Percentiles rank a stretch among this genome's conserved stretches.
Conservation (phyloP, 495 filamentous ascomycete species). For the Chaetomidium leptoderma region DNA sequence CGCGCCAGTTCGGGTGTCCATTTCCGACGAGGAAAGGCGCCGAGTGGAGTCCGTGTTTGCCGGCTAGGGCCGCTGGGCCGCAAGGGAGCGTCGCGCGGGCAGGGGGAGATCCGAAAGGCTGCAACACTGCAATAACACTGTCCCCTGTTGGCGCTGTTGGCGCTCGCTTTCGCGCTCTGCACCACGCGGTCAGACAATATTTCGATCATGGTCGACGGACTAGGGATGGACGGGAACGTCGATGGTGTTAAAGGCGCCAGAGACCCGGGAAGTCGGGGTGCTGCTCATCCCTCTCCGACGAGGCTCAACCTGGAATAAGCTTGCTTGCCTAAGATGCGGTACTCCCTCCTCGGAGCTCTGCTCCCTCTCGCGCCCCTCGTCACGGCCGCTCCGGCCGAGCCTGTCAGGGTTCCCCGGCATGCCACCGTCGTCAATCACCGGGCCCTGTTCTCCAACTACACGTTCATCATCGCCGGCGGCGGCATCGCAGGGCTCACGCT, state of each 20-base stretch:
- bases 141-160: too few species aligned
- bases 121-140: slow-evolving; percentile 4
- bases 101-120: slow-evolving; percentile 1
- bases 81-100: neutral
- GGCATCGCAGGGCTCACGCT: slow-evolving; percentile 48
- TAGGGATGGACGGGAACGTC: neutral
- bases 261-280: neutral
- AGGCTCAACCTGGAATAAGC: neutral
- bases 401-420: slow-evolving; percentile 19
- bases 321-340: slow-evolving; percentile 4
- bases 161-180: neutral
- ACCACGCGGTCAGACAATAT: too few species aligned
- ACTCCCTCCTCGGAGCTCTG: slow-evolving; percentile 6
- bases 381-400: slow-evolving; percentile 5
- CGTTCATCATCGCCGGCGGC: slow-evolving; percentile 49
- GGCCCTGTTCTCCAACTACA: slow-evolving; percentile 31
- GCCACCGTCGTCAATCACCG: slow-evolving; percentile 26
- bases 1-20: slow-evolving; percentile 4
- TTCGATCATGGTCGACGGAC: too few species aligned
- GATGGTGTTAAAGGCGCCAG: neutral
- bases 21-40: neutral
- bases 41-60: neutral
- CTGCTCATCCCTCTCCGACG: neutral
- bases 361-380: slow-evolving; percentile 1
- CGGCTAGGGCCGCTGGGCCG: too few species aligned